phyloP scores from a whole-genome alignment of 2,329 filamentous ascomycete species.

The Leptographium galeiforme region DNA sequence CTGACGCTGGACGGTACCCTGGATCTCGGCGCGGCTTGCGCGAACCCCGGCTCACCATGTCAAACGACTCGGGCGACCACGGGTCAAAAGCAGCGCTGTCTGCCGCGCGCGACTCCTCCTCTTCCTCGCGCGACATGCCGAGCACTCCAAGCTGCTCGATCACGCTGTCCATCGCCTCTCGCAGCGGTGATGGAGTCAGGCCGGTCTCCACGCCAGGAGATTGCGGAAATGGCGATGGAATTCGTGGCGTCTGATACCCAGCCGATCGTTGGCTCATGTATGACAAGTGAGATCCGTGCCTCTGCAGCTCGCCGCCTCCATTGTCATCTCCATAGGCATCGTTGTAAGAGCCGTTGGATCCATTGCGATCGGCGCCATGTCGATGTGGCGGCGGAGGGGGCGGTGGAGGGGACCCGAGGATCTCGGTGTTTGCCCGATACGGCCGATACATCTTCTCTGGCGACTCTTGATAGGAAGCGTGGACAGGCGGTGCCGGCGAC shows the following conservation, averaged over 20 bases:
- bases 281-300: slow-evolving; percentile 26
- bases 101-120: slow-evolving; percentile 26
- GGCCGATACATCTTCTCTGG: slow-evolving; percentile 11
- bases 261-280: slow-evolving; percentile 18
- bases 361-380: slow-evolving; percentile 31
- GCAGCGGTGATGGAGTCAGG: slow-evolving; percentile 77
- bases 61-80: slow-evolving; percentile 87
- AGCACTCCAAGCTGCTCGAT: slow-evolving; percentile 91
- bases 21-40: slow-evolving; percentile 14
- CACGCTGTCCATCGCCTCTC: slow-evolving; percentile 95
- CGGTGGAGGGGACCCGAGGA: slow-evolving; percentile 55
- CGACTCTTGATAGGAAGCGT: background rate
- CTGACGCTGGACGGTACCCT: slow-evolving; percentile 50
- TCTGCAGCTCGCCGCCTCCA: slow-evolving; percentile 6
- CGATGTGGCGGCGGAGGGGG: slow-evolving; percentile 67
- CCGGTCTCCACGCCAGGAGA: slow-evolving; percentile 52
- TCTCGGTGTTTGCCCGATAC: slow-evolving; percentile 16
- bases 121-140: slow-evolving; percentile 44
- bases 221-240: slow-evolving; percentile 50
- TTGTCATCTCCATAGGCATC: slow-evolving; percentile 1
- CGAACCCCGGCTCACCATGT: slow-evolving; percentile 33
- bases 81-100: slow-evolving; percentile 50
- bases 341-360: slow-evolving; percentile 19
- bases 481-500: slow-evolving; percentile 5
- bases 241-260: slow-evolving; percentile 40